phyloP scores from a whole-genome alignment of 495 filamentous ascomycete species.

The Aspergillus leporis region DNA sequence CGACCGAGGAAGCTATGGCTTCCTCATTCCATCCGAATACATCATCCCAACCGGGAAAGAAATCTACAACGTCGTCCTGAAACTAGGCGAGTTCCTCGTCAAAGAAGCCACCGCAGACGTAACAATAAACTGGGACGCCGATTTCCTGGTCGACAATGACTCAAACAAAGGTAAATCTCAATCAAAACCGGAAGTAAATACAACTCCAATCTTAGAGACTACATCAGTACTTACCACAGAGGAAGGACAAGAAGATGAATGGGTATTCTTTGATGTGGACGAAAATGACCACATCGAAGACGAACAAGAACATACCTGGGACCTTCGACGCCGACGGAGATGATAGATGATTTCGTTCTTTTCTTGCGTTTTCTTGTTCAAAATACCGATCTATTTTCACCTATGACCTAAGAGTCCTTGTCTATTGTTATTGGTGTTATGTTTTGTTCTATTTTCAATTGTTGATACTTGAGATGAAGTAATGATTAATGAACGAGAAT shows the following conservation, averaged over 20 bases:
- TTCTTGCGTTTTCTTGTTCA: neutral
- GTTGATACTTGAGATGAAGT: constrained; percentile 1
- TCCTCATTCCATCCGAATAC: constrained; percentile 81
- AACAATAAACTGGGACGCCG: constrained; percentile 22
- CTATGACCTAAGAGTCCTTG: neutral
- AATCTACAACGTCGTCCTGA: constrained; percentile 74
- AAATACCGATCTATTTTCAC: neutral
- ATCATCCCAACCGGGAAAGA: constrained; percentile 92
- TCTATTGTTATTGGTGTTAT: neutral
- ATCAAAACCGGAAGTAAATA: neutral
- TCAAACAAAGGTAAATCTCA: neutral
- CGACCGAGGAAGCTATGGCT: constrained; percentile 94
- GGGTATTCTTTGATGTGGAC: neutral
- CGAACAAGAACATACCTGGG: neutral
- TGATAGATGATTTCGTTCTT: neutral
- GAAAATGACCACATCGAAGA: neutral
- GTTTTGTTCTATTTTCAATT: neutral
- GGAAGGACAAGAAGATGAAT: neutral
- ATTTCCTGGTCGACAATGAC: constrained; percentile 7
- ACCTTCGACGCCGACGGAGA: constrained; percentile 10
- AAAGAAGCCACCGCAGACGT: constrained; percentile 17
- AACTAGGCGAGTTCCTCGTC: constrained; percentile 75
- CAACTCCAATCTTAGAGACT: neutral
- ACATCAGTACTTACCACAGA: neutral
- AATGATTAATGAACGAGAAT: constrained; percentile 7